Conservation (phyloP, 306 rosid genomes). For the Dryas drummondii region DNA sequence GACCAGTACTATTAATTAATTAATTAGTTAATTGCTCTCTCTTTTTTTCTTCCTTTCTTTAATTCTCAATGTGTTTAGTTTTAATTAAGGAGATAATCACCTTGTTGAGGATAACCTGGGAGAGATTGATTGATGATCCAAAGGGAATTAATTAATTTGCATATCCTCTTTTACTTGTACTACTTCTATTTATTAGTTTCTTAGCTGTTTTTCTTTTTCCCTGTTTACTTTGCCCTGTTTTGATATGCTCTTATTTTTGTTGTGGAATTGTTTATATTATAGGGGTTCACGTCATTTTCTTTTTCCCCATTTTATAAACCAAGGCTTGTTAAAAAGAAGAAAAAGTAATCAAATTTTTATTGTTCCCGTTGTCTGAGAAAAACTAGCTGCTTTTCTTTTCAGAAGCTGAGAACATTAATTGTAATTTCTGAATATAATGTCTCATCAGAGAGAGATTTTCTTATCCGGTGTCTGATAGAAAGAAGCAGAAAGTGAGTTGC, state of each 20-base stretch:
- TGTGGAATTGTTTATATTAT: not conserved
- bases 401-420: constrained; percentile 21
- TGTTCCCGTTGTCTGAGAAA: constrained; percentile 2
- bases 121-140: constrained; percentile 33
- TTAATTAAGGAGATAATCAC: constrained; percentile 56
- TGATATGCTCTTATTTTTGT: not conserved
- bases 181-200: constrained; percentile 3
- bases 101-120: constrained; percentile 49
- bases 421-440: constrained; percentile 38
- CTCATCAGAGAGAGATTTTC: constrained; percentile 31
- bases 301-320: too few species aligned
- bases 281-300: too few species aligned
- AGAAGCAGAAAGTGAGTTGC: constrained; percentile 80
- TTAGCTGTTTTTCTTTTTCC: not conserved
- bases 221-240: not conserved
- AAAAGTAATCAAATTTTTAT: constrained; percentile 1
- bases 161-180: not conserved
- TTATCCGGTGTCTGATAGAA: constrained; percentile 53
- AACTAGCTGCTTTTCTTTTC: constrained; percentile 20
- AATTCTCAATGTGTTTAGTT: constrained; percentile 38
- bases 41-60: not conserved
- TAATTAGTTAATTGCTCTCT: constrained; percentile 29
- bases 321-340: too few species aligned
- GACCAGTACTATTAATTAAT: constrained; percentile 32
- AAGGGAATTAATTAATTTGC: not conserved